Evolutionary conservation across 1,139 yeast genomes (phyloP).

Genomic region (Suzukiozyma palmioleophila): DNA sequence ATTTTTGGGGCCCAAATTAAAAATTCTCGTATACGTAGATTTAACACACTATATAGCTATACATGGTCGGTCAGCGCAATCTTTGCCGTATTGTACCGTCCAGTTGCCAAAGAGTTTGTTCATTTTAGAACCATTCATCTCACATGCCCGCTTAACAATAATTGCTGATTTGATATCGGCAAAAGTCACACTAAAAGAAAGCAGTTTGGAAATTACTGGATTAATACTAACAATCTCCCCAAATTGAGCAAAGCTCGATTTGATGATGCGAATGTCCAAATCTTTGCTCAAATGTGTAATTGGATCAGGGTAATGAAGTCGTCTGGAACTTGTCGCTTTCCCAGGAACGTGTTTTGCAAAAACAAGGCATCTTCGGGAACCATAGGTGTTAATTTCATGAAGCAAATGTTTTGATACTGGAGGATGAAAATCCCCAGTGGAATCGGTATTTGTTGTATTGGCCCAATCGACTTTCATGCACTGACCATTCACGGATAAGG

Average conservation of each 20-base stretch:
- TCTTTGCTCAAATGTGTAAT: conserved; percentile 25
- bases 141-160: conserved; percentile 49
- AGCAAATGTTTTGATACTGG: conserved; percentile 22
- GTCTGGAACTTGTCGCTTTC: conserved; percentile 17
- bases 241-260: conserved; percentile 47
- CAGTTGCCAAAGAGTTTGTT: conserved; percentile 51
- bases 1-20: too few relatives aligned
- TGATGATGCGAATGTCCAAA: conserved; percentile 29
- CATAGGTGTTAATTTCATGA: conserved; percentile 24
- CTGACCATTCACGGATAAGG: conserved; percentile 58
- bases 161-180: conserved; percentile 62
- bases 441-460: conserved; percentile 19
- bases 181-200: conserved; percentile 61
- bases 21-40: too few relatives aligned
- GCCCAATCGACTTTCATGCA: conserved; percentile 43
- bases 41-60: conserved; percentile 10
- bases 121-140: conserved; percentile 30
- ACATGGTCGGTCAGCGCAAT: conserved; percentile 56
- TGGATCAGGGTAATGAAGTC: conserved; percentile 32
- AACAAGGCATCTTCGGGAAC: conserved; percentile 34
- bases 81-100: conserved; percentile 65
- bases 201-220: conserved; percentile 63
- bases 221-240: conserved; percentile 63
- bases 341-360: conserved; percentile 25
- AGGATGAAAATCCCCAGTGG: conserved; percentile 24